phyloP scores from a whole-genome alignment of 176 grass and related monocot genomes.

The Carex cristatella region DNA sequence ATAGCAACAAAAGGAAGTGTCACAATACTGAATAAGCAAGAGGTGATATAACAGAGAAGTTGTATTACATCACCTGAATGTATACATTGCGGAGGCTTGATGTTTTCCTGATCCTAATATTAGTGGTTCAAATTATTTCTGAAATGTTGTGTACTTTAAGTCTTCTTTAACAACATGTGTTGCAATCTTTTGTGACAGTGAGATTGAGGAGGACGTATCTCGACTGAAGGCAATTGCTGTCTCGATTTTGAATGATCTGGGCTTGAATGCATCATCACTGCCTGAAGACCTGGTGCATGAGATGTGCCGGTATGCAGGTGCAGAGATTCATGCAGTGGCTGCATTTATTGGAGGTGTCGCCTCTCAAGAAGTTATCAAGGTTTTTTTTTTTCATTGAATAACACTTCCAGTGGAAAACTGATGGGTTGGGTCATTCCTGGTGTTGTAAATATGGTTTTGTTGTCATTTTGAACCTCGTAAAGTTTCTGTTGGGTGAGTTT shows the following conservation, averaged over 20 bases:
- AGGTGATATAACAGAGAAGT: background rate
- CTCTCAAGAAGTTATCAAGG: constrained; percentile 93
- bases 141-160: background rate
- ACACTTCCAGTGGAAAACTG: background rate
- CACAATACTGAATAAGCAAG: constrained; percentile 50
- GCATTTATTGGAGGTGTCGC: constrained; percentile 81
- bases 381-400: constrained; percentile 19
- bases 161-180: background rate
- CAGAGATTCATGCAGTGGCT: constrained; percentile 71
- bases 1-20: constrained; percentile 30
- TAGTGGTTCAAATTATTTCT: background rate
- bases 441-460: too few relatives aligned
- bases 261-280: constrained; percentile 53
- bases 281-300: constrained; percentile 77
- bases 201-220: constrained; percentile 82
- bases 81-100: background rate
- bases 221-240: constrained; percentile 64
- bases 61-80: background rate
- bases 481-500: too few relatives aligned
- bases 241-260: constrained; percentile 62
- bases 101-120: background rate
- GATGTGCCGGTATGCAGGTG: constrained; percentile 77
- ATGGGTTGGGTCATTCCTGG: background rate
- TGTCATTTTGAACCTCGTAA: too few relatives aligned
- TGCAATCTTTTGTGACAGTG: constrained; percentile 32